Base-by-base conservation (phyloP, 805 yeast genomes). In the Ogataea allantospora region DNA sequence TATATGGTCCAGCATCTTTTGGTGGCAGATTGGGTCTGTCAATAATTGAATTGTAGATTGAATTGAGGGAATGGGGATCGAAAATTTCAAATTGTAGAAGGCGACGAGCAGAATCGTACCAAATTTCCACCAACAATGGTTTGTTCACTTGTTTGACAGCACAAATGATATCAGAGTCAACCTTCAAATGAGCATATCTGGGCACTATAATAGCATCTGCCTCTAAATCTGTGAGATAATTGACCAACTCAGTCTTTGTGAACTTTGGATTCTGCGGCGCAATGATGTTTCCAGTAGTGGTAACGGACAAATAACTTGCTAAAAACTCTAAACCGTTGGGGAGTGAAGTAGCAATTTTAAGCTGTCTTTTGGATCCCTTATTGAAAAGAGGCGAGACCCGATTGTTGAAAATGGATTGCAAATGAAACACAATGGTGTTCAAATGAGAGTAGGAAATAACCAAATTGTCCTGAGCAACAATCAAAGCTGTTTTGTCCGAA, bases 251-350 rank as follows among this genome's bases (percentile, higher is more conserved):
- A 22, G 60, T 48, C 48, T 75, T 71, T 51, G 73, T 78, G 57
- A 79, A 80, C 37, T 70, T 69, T 11, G 86, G 74, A 51, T 82
- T 83, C 54, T 82, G 63, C 10, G 89, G 89, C 2, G 87, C 84
- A 14, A 83, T 83, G 30, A 81, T 66, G 47, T 73, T 66, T 1
- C 77, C 73, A 19, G 75, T 68, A 45, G 73, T 70, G 2, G 85
- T 74, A 17, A 72, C 64, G 2, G 79, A 81, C 15, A 82, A 57
- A 53, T 79, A 82, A 2, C 75, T 62, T 7, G 71, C 68, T 1
- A 73, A 68, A 35, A 79, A 72, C 49, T 82, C 88, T 16, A 82
- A 53, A 4, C 75, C 62, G 54, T 83, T 82, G 19, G 80, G 78
- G 42, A 82, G 60, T 1, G 84, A 68, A 15, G 81, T 78, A 0